Evolutionary conservation across 2,329 filamentous ascomycete genomes (phyloP).

Genomic region (Annulohypoxylon truncatum): DNA sequence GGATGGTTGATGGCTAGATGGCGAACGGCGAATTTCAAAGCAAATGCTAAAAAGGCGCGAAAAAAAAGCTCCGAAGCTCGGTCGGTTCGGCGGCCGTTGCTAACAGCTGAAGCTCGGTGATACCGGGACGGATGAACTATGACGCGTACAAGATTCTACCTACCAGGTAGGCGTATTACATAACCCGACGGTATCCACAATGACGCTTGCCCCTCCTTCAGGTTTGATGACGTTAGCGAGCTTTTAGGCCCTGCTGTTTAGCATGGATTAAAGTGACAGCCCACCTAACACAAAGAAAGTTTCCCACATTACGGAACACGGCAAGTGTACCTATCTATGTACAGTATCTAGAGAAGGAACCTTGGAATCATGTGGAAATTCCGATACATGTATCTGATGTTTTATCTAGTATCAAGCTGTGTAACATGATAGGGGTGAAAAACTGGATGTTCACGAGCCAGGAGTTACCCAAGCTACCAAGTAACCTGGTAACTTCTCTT

Average conservation of each 20-base stretch:
- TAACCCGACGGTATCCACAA: background rate
- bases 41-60: conserved; percentile 26
- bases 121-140: conserved; percentile 38
- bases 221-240: conserved; percentile 27
- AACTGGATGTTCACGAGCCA: conserved; percentile 1
- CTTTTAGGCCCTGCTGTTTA: conserved; percentile 19
- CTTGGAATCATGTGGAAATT: conserved; percentile 9
- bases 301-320: conserved; percentile 12
- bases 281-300: conserved; percentile 6
- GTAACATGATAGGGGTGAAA: conserved; percentile 8
- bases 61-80: conserved; percentile 39
- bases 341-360: background rate
- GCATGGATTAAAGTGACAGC: conserved; percentile 7
- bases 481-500: conserved; percentile 11
- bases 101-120: conserved; percentile 34
- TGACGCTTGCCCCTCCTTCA: conserved; percentile 34
- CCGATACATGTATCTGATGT: background rate
- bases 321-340: conserved; percentile 19
- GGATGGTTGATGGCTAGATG: conserved; percentile 1
- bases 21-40: conserved; percentile 33
- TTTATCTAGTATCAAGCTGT: conserved; percentile 1
- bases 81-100: conserved; percentile 20
- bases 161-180: background rate
- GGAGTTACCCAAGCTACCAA: background rate
- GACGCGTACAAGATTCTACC: background rate